Evolutionary conservation across 768 basidiomycete genomes (phyloP), one percentile per base, ranked within the genome.

Genomic region (Rhizopogon roseolus): DNA sequence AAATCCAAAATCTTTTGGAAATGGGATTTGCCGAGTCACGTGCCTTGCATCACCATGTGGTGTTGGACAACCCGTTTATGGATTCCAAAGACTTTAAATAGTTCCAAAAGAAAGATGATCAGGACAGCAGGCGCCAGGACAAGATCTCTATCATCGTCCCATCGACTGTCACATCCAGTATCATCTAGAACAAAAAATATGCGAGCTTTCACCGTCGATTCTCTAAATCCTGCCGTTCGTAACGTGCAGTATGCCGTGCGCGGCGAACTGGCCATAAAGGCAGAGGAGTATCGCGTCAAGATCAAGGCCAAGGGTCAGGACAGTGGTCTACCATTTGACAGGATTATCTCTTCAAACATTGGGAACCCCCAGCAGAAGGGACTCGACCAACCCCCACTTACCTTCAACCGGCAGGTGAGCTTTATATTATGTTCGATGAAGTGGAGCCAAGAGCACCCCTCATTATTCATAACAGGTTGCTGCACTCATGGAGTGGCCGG

Each of bases 351-450:
- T 28, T 92, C 93, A 57, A 99, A 98, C 73, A 99, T 99, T 56
- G 96, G 96, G 9, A 98, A 99, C 65, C 96, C 97, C 0, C 96
- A 99, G 72, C 95, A 98, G 72, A 87, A 85, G 61, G 94, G 94
- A 0, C 78, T 99, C 50, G 86, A 98, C 71, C 96, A 99, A 67
- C 81, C 86, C 5, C 92, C 95, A 2, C 82, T 98, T 56, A 97
- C 96, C 5, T 98, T 92, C 67, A 81, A 84, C 55, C 79, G 96
- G 52, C 96, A 98, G 87, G 93, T 90, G 59, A 52, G 80, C 62
- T 29, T n/a, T 4, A 16, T 34, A 13, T 34, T n/a, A 34, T 38
- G 39, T 41, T 28, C 32, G 32, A 28, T 2, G 5, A 17, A n/a
- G 22, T 37, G 43, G 49, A 53, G 28, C 19, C 11, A 27, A 22